Percentiles rank a stretch among this genome's conserved stretches.
phyloP scores from a whole-genome alignment of 2,329 filamentous ascomycete genomes.

The Aspergillus puulaauensis region DNA sequence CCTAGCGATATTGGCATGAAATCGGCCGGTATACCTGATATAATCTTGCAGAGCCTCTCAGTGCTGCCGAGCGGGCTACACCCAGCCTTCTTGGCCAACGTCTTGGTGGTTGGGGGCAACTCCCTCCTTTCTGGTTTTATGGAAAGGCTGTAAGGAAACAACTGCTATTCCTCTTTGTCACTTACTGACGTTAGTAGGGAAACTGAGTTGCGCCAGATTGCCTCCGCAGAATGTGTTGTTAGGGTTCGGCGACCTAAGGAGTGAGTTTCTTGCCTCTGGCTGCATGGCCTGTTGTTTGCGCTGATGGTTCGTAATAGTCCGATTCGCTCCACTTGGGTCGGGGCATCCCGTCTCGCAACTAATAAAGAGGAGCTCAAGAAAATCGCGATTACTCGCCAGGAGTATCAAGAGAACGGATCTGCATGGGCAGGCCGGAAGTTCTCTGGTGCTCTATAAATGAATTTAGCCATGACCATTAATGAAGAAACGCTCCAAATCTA shows the following conservation, averaged over 20 bases:
- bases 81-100: conserved; percentile 80
- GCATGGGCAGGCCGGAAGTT: conserved; percentile 75
- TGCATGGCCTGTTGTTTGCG: conserved; percentile 7
- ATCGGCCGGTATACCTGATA: conserved; percentile 77
- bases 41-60: conserved; percentile 76
- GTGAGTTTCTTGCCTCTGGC: conserved; percentile 31
- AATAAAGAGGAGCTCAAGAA: conserved; percentile 64
- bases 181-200: conserved; percentile 43
- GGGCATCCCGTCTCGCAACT: conserved; percentile 74
- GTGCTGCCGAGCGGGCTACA: conserved; percentile 77
- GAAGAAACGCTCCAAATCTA: not conserved
- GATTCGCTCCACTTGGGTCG: conserved; percentile 78
- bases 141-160: conserved; percentile 62
- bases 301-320: conserved; percentile 47
- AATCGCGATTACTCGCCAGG: conserved; percentile 76
- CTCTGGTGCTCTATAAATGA: conserved; percentile 35
- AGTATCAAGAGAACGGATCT: conserved; percentile 85
- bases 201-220: conserved; percentile 68
- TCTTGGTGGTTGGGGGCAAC: conserved; percentile 87
- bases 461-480: not conserved
- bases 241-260: conserved; percentile 69
- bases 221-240: conserved; percentile 75
- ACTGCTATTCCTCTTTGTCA: not conserved
- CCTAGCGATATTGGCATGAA: conserved; percentile 82
- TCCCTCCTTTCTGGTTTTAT: conserved; percentile 77